Percentiles rank a stretch among this genome's conserved stretches.
phyloP scores from a whole-genome alignment of 1,139 yeast species.

The Geotrichum candidum region DNA sequence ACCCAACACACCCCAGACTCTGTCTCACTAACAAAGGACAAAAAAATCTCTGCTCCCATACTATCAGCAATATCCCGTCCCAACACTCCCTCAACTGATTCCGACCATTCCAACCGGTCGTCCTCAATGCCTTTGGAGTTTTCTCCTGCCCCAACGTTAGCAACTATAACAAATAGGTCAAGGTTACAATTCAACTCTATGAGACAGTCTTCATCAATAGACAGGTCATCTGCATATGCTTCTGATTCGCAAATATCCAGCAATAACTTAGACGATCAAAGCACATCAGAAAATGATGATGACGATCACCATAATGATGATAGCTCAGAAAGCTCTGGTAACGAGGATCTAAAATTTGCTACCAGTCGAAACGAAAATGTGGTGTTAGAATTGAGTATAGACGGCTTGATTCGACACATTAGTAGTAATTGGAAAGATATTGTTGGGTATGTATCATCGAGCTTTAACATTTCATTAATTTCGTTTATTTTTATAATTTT shows the following conservation, averaged over 20 bases:
- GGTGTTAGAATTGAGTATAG: constrained; percentile 77
- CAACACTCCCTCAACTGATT: constrained; percentile 5
- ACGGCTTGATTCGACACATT: constrained; percentile 68
- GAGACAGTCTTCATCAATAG: neutral
- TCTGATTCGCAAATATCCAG: constrained; percentile 6
- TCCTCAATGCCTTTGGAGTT: neutral
- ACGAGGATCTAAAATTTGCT: constrained; percentile 39
- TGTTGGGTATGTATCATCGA: constrained; percentile 36
- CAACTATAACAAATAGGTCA: neutral
- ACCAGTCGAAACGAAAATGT: constrained; percentile 69
- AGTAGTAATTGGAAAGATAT: constrained; percentile 73
- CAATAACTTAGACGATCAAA: neutral
- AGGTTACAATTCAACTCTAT: neutral
- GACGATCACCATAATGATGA: constrained; percentile 1
- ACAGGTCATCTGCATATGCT: neutral
- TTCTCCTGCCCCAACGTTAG: neutral
- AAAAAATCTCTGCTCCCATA: neutral
- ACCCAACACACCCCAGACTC: constrained; percentile 1
- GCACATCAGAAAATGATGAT: constrained; percentile 1
- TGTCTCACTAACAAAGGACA: neutral
- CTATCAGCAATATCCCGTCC: neutral
- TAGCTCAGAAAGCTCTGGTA: constrained; percentile 19
- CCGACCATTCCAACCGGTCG: neutral
- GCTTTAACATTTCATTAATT: neutral
- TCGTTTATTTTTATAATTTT: neutral